Conservation (phyloP, 2,329 filamentous ascomycete genomes). For the Cladorrhinum sp. region DNA sequence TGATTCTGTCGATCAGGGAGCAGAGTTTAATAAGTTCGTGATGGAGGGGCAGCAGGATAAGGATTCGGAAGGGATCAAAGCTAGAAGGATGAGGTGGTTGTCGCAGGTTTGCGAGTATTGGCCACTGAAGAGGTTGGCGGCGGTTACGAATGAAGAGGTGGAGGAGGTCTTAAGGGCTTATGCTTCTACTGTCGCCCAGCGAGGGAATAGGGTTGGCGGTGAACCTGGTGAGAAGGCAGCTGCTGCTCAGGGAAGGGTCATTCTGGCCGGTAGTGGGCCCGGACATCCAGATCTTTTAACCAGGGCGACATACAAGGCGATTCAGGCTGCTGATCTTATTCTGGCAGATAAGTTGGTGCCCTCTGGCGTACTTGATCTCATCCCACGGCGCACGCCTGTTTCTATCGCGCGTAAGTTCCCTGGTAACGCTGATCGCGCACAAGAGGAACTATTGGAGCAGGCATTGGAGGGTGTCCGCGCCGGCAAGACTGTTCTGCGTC, state of each 20-base stretch:
- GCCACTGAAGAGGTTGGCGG: constrained; percentile 79
- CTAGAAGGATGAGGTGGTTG: constrained; percentile 84
- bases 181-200: constrained; percentile 22
- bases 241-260: constrained; percentile 59
- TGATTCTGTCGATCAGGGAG: constrained; percentile 69
- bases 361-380: constrained; percentile 77
- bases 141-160: constrained; percentile 76
- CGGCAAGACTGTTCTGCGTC: constrained; percentile 77
- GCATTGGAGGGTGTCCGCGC: constrained; percentile 63
- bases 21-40: constrained; percentile 81
- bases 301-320: constrained; percentile 72
- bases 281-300: constrained; percentile 92
- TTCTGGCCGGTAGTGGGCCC: constrained; percentile 87
- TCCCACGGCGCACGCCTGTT: constrained; percentile 84
- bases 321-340: constrained; percentile 71
- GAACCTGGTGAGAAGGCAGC: constrained; percentile 2
- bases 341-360: constrained; percentile 86
- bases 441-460: constrained; percentile 80
- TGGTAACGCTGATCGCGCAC: constrained; percentile 89
- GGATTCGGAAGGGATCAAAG: constrained; percentile 57
- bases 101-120: constrained; percentile 98
- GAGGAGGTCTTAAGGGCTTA: constrained; percentile 74
- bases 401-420: constrained; percentile 97
- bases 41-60: constrained; percentile 72
- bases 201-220: not conserved